Percentiles rank a stretch among this genome's conserved stretches.
Evolutionary conservation across 305 asterid genomes (phyloP).

Genomic region (Fraxinus floribunda): DNA sequence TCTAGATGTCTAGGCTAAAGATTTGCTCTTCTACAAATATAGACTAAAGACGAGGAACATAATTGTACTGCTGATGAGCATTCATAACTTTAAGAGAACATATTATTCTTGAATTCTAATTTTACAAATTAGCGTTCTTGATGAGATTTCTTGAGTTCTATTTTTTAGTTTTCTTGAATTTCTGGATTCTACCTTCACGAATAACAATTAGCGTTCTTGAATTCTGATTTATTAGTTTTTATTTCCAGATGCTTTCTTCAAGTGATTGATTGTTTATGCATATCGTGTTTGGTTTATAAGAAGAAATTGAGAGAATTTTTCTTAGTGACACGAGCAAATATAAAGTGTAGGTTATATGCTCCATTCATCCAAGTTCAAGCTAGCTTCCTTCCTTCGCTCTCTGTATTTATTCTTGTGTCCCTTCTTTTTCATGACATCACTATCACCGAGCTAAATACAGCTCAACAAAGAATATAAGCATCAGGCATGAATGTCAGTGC

Average conservation of each 20-base stretch:
- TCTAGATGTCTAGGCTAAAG: not conserved
- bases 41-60: not conserved
- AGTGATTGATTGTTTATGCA: not conserved
- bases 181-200: not conserved
- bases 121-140: not conserved
- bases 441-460: not conserved
- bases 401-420: not conserved
- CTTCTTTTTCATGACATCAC: not conserved
- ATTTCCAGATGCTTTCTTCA: not conserved
- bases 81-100: not conserved
- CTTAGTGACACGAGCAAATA: not conserved
- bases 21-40: not conserved
- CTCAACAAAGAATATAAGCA: not conserved
- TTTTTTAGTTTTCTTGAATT: too few species aligned
- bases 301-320: not conserved
- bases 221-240: not conserved
- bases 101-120: not conserved
- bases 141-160: not conserved
- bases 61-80: not conserved
- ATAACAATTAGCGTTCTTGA: not conserved
- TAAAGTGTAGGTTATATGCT: not conserved
- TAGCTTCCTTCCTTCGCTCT: not conserved
- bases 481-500: not conserved
- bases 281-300: not conserved
- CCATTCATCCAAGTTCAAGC: not conserved